Percentiles rank a stretch among this genome's conserved stretches.
phyloP scores from a whole-genome alignment of 495 filamentous ascomycete genomes.

The Bryoglossum gracile region DNA sequence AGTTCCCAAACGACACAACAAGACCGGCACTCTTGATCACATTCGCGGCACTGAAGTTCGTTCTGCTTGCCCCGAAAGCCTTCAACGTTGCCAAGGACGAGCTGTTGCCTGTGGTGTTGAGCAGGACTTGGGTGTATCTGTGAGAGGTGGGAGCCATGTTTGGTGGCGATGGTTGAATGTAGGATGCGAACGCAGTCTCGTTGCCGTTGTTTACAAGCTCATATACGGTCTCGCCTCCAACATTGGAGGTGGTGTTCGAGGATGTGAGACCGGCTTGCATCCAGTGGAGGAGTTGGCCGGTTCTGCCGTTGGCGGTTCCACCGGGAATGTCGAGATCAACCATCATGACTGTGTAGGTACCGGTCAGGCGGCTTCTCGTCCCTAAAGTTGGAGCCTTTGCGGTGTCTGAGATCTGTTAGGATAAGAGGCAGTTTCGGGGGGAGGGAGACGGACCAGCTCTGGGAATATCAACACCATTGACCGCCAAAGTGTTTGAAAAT shows the following conservation, averaged over 20 bases:
- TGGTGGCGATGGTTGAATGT: constrained; percentile 14
- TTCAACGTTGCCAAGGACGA: neutral
- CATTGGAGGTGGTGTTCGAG: neutral
- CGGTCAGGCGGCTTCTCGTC: constrained; percentile 8
- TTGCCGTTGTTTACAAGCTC: constrained; percentile 10
- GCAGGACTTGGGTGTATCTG: constrained; percentile 17
- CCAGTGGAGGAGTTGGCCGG: constrained; percentile 21
- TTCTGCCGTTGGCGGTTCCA: neutral
- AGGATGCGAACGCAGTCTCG: constrained; percentile 10
- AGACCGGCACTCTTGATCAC: constrained; percentile 6
- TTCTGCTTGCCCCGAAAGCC: neutral
- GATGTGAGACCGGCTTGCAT: constrained; percentile 19
- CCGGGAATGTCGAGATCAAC: constrained; percentile 21
- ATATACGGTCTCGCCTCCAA: constrained; percentile 12
- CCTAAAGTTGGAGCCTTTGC: constrained; percentile 11
- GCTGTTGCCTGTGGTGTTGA: constrained; percentile 18
- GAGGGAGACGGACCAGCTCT: constrained; percentile 6
- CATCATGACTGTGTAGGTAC: constrained; percentile 22
- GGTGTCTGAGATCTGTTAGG: constrained; percentile 10
- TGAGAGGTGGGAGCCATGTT: constrained; percentile 8
- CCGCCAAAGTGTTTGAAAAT: constrained; percentile 15
- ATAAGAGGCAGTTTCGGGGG: neutral
- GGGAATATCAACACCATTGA: constrained; percentile 12
- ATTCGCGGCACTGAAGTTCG: constrained; percentile 11
- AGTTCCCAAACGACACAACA: constrained; percentile 12